phyloP scores from a whole-genome alignment of 2,329 filamentous ascomycete species.

The Colletotrichum tanaceti region DNA sequence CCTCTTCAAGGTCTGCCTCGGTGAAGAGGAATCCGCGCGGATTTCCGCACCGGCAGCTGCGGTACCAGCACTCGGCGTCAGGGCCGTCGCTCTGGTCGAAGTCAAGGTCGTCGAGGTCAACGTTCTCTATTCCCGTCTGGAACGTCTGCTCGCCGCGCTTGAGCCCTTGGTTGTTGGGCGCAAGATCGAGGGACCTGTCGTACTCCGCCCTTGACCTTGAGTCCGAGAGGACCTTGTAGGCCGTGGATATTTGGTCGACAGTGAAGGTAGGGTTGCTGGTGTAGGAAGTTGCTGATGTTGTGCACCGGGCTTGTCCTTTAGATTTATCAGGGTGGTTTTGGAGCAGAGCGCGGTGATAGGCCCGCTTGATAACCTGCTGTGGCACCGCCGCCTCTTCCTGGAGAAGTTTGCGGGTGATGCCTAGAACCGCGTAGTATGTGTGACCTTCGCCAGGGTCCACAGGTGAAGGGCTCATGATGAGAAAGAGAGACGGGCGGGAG shows the following conservation, averaged over 20 bases:
- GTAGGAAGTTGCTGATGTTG: slow-evolving; percentile 33
- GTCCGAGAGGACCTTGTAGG: slow-evolving; percentile 67
- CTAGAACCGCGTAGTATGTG: slow-evolving; percentile 72
- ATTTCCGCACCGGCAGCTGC: slow-evolving; percentile 73
- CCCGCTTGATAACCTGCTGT: slow-evolving; percentile 66
- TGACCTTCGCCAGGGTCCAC: slow-evolving; percentile 43
- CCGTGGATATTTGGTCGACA: slow-evolving; percentile 72
- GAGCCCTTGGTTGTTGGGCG: slow-evolving; percentile 44
- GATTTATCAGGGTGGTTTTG: slow-evolving; percentile 74
- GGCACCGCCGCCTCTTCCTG: slow-evolving; percentile 52
- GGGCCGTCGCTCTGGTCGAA: slow-evolving; percentile 58
- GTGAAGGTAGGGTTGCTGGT: slow-evolving; percentile 53
- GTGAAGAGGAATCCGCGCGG: slow-evolving; percentile 67
- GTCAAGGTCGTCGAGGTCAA: slow-evolving; percentile 73
- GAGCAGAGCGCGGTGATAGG: slow-evolving; percentile 73
- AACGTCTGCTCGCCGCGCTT: slow-evolving; percentile 50
- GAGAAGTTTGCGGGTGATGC: slow-evolving; percentile 62
- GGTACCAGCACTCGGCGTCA: slow-evolving; percentile 61
- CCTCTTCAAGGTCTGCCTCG: slow-evolving; percentile 70
- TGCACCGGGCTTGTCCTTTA: slow-evolving; percentile 22
- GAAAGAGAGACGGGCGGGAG: slow-evolving; percentile 26
- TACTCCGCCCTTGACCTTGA: slow-evolving; percentile 63
- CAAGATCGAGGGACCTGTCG: slow-evolving; percentile 60
- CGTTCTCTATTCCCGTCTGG: slow-evolving; percentile 70
- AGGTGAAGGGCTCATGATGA: slow-evolving; percentile 37